Evolutionary conservation across 495 filamentous ascomycete species (phyloP).

Genomic region (Penicillium longicatenatum): DNA sequence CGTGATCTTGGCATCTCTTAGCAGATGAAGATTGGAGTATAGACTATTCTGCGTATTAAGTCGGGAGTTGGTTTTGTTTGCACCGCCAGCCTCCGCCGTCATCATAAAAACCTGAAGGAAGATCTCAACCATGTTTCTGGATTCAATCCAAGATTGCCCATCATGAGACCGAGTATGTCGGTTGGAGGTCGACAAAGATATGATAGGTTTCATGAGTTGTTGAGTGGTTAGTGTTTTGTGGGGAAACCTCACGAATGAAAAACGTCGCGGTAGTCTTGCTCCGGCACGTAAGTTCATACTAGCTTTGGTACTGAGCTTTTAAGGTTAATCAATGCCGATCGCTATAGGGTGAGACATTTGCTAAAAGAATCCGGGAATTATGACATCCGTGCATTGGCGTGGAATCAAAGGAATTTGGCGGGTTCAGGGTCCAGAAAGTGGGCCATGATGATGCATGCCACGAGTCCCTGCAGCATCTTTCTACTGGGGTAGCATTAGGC

Average conservation of each 20-base stretch:
- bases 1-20: conserved; percentile 17
- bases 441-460: conserved; percentile 9
- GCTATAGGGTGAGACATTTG: conserved; percentile 8
- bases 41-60: conserved; percentile 16
- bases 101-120: neutral
- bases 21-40: conserved; percentile 8
- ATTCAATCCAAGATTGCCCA: conserved; percentile 4
- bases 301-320: neutral
- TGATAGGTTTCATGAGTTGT: conserved; percentile 21
- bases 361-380: conserved; percentile 2
- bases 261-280: conserved; percentile 1
- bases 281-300: conserved; percentile 10
- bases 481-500: neutral
- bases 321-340: neutral
- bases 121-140: neutral
- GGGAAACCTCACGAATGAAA: conserved; percentile 33
- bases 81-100: neutral
- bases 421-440: conserved; percentile 8
- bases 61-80: neutral
- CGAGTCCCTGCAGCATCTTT: conserved; percentile 9
- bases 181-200: neutral
- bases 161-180: conserved; percentile 8
- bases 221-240: conserved; percentile 14
- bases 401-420: neutral
- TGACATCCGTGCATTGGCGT: conserved; percentile 14